Evolutionary conservation across 2,329 filamentous ascomycete species (phyloP).

Genomic region (Hypoxylon sp.): DNA sequence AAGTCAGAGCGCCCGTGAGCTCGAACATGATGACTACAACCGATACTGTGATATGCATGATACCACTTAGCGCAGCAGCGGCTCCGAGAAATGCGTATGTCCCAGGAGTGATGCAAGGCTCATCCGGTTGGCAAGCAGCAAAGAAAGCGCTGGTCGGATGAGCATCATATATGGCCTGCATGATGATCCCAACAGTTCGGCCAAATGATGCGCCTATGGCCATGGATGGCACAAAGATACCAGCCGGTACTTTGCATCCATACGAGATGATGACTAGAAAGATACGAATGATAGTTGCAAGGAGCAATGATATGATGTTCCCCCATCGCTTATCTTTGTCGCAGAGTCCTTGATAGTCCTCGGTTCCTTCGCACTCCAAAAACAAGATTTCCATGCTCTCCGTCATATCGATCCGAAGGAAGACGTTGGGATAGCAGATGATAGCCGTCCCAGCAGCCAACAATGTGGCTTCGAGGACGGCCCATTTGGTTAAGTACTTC

Average conservation of each 20-base stretch:
- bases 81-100: constrained; percentile 97
- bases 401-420: constrained; percentile 97
- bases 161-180: constrained; percentile 87
- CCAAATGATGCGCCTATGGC: constrained; percentile 95
- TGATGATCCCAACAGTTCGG: constrained; percentile 91
- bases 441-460: constrained; percentile 87
- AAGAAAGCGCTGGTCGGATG: constrained; percentile 89
- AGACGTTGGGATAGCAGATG: constrained; percentile 97
- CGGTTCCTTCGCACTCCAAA: constrained; percentile 87
- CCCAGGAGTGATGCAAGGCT: constrained; percentile 95
- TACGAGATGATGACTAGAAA: constrained; percentile 95
- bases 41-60: constrained; percentile 98
- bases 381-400: constrained; percentile 99
- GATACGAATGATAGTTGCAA: constrained; percentile 84
- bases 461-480: constrained; percentile 86
- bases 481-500: constrained; percentile 86
- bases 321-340: constrained; percentile 79
- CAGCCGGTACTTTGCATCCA: constrained; percentile 96
- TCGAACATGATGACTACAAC: constrained; percentile 99
- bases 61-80: constrained; percentile 89
- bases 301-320: constrained; percentile 81
- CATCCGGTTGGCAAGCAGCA: constrained; percentile 87
- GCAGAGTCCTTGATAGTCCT: constrained; percentile 92
- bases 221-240: constrained; percentile 99
- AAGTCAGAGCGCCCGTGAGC: constrained; percentile 94